Base-by-base conservation (phyloP, 495 filamentous ascomycete species). In the Hypoxylon cercidicola region DNA sequence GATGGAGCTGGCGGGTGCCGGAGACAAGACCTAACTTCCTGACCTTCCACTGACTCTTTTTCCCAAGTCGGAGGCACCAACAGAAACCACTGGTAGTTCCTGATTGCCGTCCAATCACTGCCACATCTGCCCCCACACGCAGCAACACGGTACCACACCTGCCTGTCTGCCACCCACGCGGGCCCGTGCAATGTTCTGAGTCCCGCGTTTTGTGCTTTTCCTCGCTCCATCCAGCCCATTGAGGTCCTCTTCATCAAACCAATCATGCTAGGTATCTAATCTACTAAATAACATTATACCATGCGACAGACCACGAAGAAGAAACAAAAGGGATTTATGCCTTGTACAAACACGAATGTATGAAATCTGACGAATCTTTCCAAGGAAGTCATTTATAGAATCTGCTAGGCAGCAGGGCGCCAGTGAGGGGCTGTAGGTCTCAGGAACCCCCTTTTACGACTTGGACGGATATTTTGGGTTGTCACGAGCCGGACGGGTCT, bases 81-180 rank as follows among this genome's bases (percentile, higher is more conserved):
- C 55, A 64, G 34, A 43, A 58, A 16, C 34, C 23, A 50, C 20
- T 60, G 15, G 30, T 32, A 46, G 44, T 54, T 66, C 44, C 55
- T 66, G 41, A 54, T 43, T 60, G 13, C 28, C 21, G 50, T 15
- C 62, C 62, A 66, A 66, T 66, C 55, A 60, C n/a, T 13, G 35
- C 19, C 44, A 18, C 20, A 37, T 34, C 49, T 20, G 62, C 55
- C 62, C 55, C 55, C 55, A 51, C 55, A 60, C 30, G 5, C 30
- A 32, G 30, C 30, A 32, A 32, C 10, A 32, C 50, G 46, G 32
- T 65, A 59, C n/a, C n/a, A n/a, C 43, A 39, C 30, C 3, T 32
- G 4, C 8, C 30, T 48, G 9, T 28, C 51, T 62, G 35, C 30
- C 30, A 54, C 58, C 58, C 49, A 64, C 61, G 54, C 47, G 44